Evolutionary conservation across 176 grass and related monocot genomes (phyloP), one percentile per base, ranked within the genome.

Genomic region (Zoysia pacifica): DNA sequence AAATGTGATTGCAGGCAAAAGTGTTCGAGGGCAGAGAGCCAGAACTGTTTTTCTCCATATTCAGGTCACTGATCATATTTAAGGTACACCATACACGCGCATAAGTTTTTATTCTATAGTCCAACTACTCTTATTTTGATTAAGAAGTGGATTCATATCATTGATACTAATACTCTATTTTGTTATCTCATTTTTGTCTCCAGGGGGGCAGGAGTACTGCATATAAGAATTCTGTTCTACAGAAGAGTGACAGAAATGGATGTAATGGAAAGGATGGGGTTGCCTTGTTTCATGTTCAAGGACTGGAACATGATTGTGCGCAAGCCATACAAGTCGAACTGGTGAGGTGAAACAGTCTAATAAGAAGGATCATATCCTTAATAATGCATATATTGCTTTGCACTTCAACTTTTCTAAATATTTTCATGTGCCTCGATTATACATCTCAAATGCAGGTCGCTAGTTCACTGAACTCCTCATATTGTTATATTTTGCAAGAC

Each of bases 401-500:
- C 13, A 63, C 3, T 6, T 20, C n/a, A 73, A 35, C 2, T 79
- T 47, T 68, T 69, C 46, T 63, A 69, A 79, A 40, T 35, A 5
- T 62, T 62, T 56, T 53, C 18, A 19, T 66, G 9, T 4, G n/a
- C 19, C 53, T 62, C 54, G 55, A 84, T 77, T 73, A 50, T 35
- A 66, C 51, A 75, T 81, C 48, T 71, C 43, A 65, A 77, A 50
- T 76, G 86, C 89, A 95, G 93, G 84, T 41, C 35, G 71, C 87
- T 1, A 74, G 77, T 83, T 92, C 90, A 65, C 84, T 95, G 41
- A 95, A 92, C 77, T 95, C 90, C n/a, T 92, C 87, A 1, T 78
- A 90, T n/a, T 92, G 90, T 66, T 95, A 95, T 77, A 95, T 95
- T 79, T 85, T 95, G 86, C 90, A 92, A 86, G 87, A 90, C 38